Evolutionary conservation across 1,284 basidiomycete genomes (phyloP), one percentile per base, ranked within the genome.

Genomic region (Sphagnurus paluster): DNA sequence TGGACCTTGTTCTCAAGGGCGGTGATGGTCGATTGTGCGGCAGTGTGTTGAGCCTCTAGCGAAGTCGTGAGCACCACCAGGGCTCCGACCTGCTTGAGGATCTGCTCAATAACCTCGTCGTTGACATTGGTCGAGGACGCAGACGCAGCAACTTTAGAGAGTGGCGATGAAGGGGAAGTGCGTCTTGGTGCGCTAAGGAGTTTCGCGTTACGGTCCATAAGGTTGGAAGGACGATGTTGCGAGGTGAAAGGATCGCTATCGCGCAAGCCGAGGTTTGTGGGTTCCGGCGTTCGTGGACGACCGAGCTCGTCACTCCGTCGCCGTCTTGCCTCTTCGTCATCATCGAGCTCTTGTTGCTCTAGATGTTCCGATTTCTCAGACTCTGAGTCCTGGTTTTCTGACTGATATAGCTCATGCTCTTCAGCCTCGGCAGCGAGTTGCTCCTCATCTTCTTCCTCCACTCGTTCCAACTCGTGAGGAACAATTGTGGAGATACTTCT

Each of bases 1-100:
- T 64, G 63, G 4, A 90, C 82, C 57, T 87, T 87, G 23, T 76
- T 72, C 59, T 96, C 90, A 16, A 98, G 72, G 0, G 74, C 69
- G 16, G 76, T 77, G 56, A 98, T 94, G 0, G 89, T 91, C 24
- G 76, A 74, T 58, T 91, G 88, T 1, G 93, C 90, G 19, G 81
- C 77, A 1, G 77, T 67, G 54, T 97, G 93, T 62, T 96, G 90
- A 0, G 75, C 76, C 60, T 93, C 88, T 5, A 97, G 72, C 0
- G 77, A 76, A 5, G 78, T 76, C 13, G 89, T 91, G 47, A 93
- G 69, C 42, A 85, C 78, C 20, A 94, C 72, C 0, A 93, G 88
- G 13, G 83, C 79, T 48, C 87, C 83, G 37, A 98, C 82, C 61
- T 93, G 90, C 0, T 76, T 70, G 14, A 83, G 75, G 20, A 98